Conservation (phyloP, 352 stramenopile genomes). For the Globisporangium apiculatum region DNA sequence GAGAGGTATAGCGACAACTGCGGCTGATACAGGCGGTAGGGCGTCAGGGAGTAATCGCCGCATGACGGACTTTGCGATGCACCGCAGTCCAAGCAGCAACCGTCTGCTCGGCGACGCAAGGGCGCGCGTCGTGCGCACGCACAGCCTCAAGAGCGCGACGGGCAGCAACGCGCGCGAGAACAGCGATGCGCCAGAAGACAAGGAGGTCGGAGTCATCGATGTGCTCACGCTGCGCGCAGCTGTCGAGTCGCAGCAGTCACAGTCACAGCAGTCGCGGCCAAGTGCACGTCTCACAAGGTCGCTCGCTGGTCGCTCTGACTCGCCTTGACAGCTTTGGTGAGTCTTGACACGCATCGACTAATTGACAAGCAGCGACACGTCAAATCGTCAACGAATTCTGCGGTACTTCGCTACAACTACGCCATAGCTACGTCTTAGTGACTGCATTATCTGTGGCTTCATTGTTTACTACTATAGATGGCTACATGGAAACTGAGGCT, state of each 20-base stretch:
- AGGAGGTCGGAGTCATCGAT: conserved; percentile 19
- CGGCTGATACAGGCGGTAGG: too few species aligned
- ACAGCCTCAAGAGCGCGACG: conserved; percentile 11
- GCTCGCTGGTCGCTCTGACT: too few species aligned
- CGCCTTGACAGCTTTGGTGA: too few species aligned
- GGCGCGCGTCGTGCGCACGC: not conserved
- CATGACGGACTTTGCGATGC: conserved; percentile 22
- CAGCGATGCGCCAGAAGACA: conserved; percentile 11
- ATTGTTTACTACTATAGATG: too few species aligned
- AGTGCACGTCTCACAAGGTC: conserved; percentile 4
- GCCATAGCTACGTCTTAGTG: too few species aligned
- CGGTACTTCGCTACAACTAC: too few species aligned
- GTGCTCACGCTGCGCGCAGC: conserved; percentile 9
- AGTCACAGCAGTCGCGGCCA: not conserved
- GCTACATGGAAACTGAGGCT: too few species aligned
- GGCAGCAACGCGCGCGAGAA: not conserved
- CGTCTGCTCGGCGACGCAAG: not conserved
- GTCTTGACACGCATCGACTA: too few species aligned
- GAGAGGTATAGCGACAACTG: too few species aligned
- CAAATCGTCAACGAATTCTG: too few species aligned
- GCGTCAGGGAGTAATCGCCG: conserved; percentile 6
- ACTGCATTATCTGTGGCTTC: too few species aligned
- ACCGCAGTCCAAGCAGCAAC: conserved; percentile 1
- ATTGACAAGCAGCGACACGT: too few species aligned
- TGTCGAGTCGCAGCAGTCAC: not conserved